These are phyloP conservation scores for Annona squamosa DNA, from an alignment of 164 flowering plant genomes.

Conservation along the genomic window DNA sequence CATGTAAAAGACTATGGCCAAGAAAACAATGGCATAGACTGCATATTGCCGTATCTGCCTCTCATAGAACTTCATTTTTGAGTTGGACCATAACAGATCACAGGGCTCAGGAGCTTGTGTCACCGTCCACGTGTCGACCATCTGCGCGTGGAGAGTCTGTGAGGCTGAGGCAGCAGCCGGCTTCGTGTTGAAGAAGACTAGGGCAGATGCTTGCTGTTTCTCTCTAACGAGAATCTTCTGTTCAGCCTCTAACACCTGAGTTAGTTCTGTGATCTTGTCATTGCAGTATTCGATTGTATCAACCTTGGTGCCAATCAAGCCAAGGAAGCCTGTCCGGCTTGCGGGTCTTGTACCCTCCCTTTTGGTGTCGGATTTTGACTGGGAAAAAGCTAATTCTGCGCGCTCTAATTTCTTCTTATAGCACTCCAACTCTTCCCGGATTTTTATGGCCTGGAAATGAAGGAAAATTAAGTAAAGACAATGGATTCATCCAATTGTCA, in stretches of 20 bases:
- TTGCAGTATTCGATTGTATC: slow-evolving; percentile 69
- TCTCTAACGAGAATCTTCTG: slow-evolving; percentile 67
- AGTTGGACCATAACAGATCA: slow-evolving; percentile 67
- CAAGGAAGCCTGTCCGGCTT: slow-evolving; percentile 63
- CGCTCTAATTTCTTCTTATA: slow-evolving; percentile 73
- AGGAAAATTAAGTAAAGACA: background rate
- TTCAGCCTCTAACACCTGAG: slow-evolving; percentile 64
- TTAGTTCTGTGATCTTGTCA: slow-evolving; percentile 54
- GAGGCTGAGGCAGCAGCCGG: slow-evolving; percentile 66
- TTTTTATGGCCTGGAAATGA: slow-evolving; percentile 48
- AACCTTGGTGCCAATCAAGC: slow-evolving; percentile 63
- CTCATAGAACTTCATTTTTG: slow-evolving; percentile 41
- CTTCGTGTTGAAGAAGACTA: slow-evolving; percentile 68
- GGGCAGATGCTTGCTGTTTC: slow-evolving; percentile 58
- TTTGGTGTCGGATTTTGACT: slow-evolving; percentile 38
- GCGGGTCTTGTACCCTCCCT: slow-evolving; percentile 65
- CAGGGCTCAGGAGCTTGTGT: slow-evolving; percentile 79
- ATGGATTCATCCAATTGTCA: too few species aligned
- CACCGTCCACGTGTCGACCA: slow-evolving; percentile 71
- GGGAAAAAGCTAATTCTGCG: slow-evolving; percentile 61
- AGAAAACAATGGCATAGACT: slow-evolving; percentile 54
- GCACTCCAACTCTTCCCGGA: slow-evolving; percentile 62
- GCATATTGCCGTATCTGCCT: slow-evolving; percentile 53
- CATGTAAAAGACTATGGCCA: slow-evolving; percentile 75
- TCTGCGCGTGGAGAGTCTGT: slow-evolving; percentile 64